A percentile compares a stretch with the other conserved stretches of the same genome.
These are phyloP conservation scores for Smittium culicis DNA, from an alignment of 371 early-diverging fungal genomes.

Conservation along the genomic window DNA sequence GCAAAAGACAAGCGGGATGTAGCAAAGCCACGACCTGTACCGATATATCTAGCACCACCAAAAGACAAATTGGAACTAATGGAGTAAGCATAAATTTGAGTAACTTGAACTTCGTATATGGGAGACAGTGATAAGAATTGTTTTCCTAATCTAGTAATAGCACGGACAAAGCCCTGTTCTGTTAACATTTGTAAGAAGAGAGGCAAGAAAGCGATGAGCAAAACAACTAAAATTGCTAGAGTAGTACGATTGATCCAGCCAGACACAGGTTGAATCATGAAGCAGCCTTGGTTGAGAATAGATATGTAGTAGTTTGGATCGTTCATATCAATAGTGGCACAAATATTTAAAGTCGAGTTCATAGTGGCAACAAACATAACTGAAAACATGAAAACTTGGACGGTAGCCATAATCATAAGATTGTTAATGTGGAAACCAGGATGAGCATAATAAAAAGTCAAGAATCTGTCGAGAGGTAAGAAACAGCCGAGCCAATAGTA, in stretches of 20 bases:
- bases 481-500: constrained; percentile 78
- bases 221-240: constrained; percentile 59
- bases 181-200: constrained; percentile 71
- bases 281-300: constrained; percentile 45
- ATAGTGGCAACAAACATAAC: constrained; percentile 60
- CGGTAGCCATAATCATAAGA: constrained; percentile 71
- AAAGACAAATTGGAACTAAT: constrained; percentile 65
- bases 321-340: constrained; percentile 39
- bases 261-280: constrained; percentile 53
- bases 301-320: constrained; percentile 23
- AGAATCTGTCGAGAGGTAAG: constrained; percentile 66
- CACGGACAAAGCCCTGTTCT: constrained; percentile 67
- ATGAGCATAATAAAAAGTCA: constrained; percentile 80
- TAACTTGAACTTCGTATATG: constrained; percentile 78
- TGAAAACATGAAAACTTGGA: constrained; percentile 70
- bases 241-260: constrained; percentile 76
- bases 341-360: constrained; percentile 39
- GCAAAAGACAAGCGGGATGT: constrained; percentile 69
- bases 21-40: constrained; percentile 84
- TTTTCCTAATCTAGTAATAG: constrained; percentile 57
- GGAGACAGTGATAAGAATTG: constrained; percentile 74
- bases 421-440: constrained; percentile 88
- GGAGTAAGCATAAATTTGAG: constrained; percentile 74
- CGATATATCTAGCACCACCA: constrained; percentile 79
- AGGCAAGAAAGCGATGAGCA: constrained; percentile 71